A percentile compares a stretch with the other conserved stretches of the same genome.
Conservation (phyloP, 1,139 yeast genomes). For the Yamadazyma oceani region DNA sequence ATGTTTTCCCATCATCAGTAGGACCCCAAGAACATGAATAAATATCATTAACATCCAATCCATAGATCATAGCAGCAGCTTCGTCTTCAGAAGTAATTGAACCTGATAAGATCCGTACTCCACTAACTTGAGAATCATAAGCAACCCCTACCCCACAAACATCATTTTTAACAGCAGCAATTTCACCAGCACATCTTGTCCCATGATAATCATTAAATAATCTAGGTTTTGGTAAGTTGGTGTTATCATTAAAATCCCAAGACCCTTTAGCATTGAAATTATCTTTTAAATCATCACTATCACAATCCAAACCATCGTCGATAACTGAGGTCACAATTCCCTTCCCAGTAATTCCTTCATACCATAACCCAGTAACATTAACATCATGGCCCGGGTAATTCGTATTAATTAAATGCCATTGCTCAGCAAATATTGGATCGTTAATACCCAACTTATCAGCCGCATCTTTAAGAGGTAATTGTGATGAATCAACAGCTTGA, state of each 20-base stretch:
- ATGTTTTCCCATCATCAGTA: conserved; percentile 82
- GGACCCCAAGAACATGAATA: conserved; percentile 99
- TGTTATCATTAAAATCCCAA: conserved; percentile 88
- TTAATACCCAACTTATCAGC: conserved; percentile 58
- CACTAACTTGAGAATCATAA: conserved; percentile 80
- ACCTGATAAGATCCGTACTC: conserved; percentile 85
- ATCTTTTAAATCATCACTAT: conserved; percentile 65
- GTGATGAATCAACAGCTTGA: conserved; percentile 46
- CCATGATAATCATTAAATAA: conserved; percentile 91
- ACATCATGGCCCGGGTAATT: conserved; percentile 77
- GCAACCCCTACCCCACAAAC: conserved; percentile 97
- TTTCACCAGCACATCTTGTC: conserved; percentile 97
- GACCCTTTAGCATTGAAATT: conserved; percentile 77
- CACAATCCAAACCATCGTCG: conserved; percentile 92
- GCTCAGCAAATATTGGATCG: conserved; percentile 79
- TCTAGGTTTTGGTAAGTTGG: conserved; percentile 74
- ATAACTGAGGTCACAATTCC: conserved; percentile 85
- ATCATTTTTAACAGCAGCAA: conserved; percentile 85
- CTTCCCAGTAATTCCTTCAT: conserved; percentile 74
- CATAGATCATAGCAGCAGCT: conserved; percentile 83
- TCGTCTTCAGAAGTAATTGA: conserved; percentile 82
- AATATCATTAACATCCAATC: conserved; percentile 79
- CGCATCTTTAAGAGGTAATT: conserved; percentile 40
- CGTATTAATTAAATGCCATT: conserved; percentile 89
- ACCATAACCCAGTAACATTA: conserved; percentile 87